phyloP scores from a whole-genome alignment of 768 basidiomycete genomes.

The Kwoniella shandongensis region DNA sequence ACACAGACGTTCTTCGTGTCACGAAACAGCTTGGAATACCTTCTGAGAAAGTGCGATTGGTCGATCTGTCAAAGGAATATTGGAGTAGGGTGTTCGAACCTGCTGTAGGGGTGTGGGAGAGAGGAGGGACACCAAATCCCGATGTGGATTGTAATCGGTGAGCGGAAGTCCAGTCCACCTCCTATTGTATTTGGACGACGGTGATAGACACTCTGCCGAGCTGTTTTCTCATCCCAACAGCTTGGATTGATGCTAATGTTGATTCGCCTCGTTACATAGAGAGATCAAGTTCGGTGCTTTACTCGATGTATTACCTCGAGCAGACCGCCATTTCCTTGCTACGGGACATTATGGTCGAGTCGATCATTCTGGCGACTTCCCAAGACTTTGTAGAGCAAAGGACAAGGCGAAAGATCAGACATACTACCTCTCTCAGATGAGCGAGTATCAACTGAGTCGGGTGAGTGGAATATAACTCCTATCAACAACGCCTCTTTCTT shows the following conservation, averaged over 20 bases:
- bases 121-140: slow-evolving; percentile 83
- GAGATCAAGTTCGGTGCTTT: slow-evolving; percentile 90
- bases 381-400: slow-evolving; percentile 55
- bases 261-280: too few species aligned
- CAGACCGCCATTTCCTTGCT: slow-evolving; percentile 65
- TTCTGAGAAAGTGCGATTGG: slow-evolving; percentile 17
- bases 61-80: slow-evolving; percentile 86
- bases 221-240: not conserved
- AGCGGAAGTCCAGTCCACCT: too few species aligned
- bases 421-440: slow-evolving; percentile 80
- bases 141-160: slow-evolving; percentile 90
- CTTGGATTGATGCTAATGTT: not conserved
- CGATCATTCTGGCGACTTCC: slow-evolving; percentile 57
- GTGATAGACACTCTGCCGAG: not conserved
- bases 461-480: slow-evolving; percentile 38
- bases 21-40: slow-evolving; percentile 62
- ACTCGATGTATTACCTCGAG: slow-evolving; percentile 62
- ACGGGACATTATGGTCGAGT: slow-evolving; percentile 90
- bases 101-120: slow-evolving; percentile 71
- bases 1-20: slow-evolving; percentile 82
- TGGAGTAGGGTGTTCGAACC: slow-evolving; percentile 92
- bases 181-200: slow-evolving; percentile 8
- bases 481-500: not conserved
- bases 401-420: slow-evolving; percentile 84
- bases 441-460: slow-evolving; percentile 65